Evolutionary conservation across 768 basidiomycete genomes (phyloP), one percentile per base, ranked within the genome.

Genomic region (Vishniacozyma victoriae): DNA sequence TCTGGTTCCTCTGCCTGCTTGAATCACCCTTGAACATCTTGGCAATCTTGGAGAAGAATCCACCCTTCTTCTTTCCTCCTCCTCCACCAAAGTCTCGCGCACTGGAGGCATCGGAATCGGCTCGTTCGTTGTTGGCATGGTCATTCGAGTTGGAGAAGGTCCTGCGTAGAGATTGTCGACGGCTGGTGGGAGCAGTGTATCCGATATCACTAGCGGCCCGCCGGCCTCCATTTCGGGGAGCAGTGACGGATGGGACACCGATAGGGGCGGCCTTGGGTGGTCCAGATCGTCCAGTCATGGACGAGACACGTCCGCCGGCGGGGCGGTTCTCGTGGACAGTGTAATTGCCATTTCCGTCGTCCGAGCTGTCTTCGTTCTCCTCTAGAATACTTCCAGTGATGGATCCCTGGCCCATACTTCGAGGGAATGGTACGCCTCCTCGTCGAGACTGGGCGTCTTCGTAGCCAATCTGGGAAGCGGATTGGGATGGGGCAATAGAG

Each of bases 401-500:
- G 15, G 62, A 64, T 14, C 67, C 59, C 6, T 52, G 50, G 27
- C 41, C 54, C 16, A 43, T 43, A n/a, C 42, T 26, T 5, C 25
- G 20, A 13, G 35, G 35, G 3, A 24, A 12, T 9, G 29, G 29
- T 31, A 25, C 26, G 18, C 35, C 19, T n/a, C 45, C 42, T 7
- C 41, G 54, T 18, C 52, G 35, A 4, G 62, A 51, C 7, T 42
- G 22, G 11, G n/a, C n/a, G 20, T 69, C 59, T 20, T 61, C 61
- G 33, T 59, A 65, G 15, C 61, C 70, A 22, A 61, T 55, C 41
- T 71, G 70, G 9, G 70, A 71, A 15, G 70, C 70, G 14, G 70
- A 71, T 57, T 71, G 67, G 3, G 67, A 71, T 0, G 70, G 70
- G 11, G 70, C 67, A 29, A 71, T 55, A 4, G 70, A 71, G 18